A percentile compares a stretch with the other conserved stretches of the same genome.
Evolutionary conservation across 2,329 filamentous ascomycete species (phyloP).

Genomic region (Cladophialophora exuberans): DNA sequence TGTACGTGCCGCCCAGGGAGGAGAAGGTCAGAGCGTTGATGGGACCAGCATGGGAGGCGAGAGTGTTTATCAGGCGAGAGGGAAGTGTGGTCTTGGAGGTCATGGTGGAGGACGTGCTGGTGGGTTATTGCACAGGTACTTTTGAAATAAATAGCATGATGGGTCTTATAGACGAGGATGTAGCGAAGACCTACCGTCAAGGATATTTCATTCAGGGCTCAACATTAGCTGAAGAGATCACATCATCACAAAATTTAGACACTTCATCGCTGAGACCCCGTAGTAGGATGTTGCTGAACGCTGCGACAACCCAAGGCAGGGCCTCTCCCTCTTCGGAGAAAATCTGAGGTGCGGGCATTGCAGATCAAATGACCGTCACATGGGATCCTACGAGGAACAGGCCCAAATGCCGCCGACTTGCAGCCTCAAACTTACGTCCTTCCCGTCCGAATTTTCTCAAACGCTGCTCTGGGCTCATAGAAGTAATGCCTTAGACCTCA

Average conservation of each 20-base stretch:
- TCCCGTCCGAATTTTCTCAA: too few species aligned
- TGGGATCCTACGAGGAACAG: too few species aligned
- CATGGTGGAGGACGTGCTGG: background rate
- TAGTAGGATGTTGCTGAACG: background rate
- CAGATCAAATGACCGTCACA: too few species aligned
- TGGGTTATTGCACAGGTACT: background rate
- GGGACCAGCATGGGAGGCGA: constrained; percentile 56
- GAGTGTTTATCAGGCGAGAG: constrained; percentile 44
- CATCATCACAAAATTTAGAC: too few species aligned
- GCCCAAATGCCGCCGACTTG: too few species aligned
- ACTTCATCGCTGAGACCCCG: too few species aligned
- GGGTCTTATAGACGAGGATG: background rate
- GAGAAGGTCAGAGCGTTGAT: constrained; percentile 75
- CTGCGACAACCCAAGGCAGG: too few species aligned
- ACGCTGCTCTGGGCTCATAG: too few species aligned
- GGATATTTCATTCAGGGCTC: background rate
- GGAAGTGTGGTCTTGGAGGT: constrained; percentile 39
- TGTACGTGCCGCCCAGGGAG: constrained; percentile 71
- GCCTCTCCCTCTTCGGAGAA: too few species aligned
- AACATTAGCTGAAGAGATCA: background rate
- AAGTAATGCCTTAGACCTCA: too few species aligned
- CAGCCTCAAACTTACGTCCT: too few species aligned
- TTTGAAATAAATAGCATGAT: background rate
- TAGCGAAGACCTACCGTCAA: background rate
- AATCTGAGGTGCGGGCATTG: too few species aligned